Percentiles rank a stretch among this genome's conserved stretches.
phyloP scores from a whole-genome alignment of 2,329 filamentous ascomycete species.

The Aspergillus sp. region DNA sequence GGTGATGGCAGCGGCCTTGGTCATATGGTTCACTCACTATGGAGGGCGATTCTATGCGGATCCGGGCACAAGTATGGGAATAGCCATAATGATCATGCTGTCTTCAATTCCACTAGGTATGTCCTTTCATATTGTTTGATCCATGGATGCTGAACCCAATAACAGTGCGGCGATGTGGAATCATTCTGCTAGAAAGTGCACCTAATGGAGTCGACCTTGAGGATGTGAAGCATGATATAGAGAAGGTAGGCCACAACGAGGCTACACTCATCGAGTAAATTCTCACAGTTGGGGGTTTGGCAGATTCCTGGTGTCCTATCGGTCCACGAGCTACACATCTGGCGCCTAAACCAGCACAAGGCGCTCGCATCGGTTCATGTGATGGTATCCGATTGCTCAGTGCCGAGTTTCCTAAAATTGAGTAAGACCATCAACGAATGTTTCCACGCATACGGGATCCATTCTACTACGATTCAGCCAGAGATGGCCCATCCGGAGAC shows the following conservation, averaged over 20 bases:
- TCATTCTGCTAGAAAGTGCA: conserved; percentile 68
- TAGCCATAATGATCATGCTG: conserved; percentile 70
- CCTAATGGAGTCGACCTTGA: conserved; percentile 61
- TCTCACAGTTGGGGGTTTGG: neutral
- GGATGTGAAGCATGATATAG: conserved; percentile 69
- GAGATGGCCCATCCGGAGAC: conserved; percentile 47
- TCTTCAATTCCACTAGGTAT: conserved; percentile 51
- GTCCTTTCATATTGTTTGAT: neutral
- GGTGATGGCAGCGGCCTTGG: conserved; percentile 67
- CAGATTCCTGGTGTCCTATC: conserved; percentile 67
- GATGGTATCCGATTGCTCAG: conserved; percentile 59
- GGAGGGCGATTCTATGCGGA: conserved; percentile 69
- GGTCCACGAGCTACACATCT: conserved; percentile 73
- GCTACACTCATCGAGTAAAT: neutral
- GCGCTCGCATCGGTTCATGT: conserved; percentile 70
- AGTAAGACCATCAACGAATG: conserved; percentile 67
- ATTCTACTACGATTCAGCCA: conserved; percentile 70
- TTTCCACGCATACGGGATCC: conserved; percentile 71
- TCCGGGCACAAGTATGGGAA: conserved; percentile 67
- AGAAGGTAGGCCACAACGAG: conserved; percentile 51
- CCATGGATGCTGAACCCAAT: neutral
- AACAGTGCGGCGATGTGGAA: conserved; percentile 47
- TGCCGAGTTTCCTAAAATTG: conserved; percentile 61
- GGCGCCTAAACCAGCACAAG: conserved; percentile 71
- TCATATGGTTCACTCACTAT: conserved; percentile 67